Base-by-base conservation (phyloP, 2,329 filamentous ascomycete genomes). In the Cryphonectria radicalis region DNA sequence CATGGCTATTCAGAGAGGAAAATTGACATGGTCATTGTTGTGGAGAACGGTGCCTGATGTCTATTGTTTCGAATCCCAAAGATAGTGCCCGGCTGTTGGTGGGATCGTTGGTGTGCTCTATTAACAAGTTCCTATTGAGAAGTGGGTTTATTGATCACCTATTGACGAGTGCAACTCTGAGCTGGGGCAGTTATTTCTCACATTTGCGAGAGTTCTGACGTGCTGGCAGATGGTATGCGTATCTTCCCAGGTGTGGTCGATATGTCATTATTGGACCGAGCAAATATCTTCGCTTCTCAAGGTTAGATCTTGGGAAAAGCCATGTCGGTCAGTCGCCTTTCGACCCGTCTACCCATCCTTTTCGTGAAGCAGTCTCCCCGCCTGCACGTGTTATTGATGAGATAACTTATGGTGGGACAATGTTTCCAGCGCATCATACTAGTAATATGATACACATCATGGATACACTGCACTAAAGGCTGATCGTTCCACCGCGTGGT, bases 21-120 rank as follows among this genome's bases (percentile, higher is more conserved):
- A 28, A 28, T 57, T 55, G 22, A 11, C 42, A 35, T 53, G 19
- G 32, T 25, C 28, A 28, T 37, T 43, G 60, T 66, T 28, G 43
- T 50, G 53, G 53, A 13, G 63, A 32, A 70, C 25, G 46, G 3
- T 14, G 59, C n/a, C 35, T 37, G 62, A 35, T 28, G 55, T 63
- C 57, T 66, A 70, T 71, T 70, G 65, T 68, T 55, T 68, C 43
- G 68, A 71, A 70, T 3, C 19, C 63, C 32, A 32, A 37, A 28
- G 35, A 42, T 25, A 25, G n/a, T n/a, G 25, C 28, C 32, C 22
- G 60, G 46, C n/a, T 22, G 59, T 46, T 70, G 46, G 35, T 43
- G 40, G 67, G 14, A 62, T 35, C 55, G 14, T n/a, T 13, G 14
- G 10, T 53, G 17, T 7, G 57, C 14, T 32, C 57, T 62, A 59